Evolutionary conservation across 768 basidiomycete genomes (phyloP).

Genomic region (Phlegmacium glaucopus): DNA sequence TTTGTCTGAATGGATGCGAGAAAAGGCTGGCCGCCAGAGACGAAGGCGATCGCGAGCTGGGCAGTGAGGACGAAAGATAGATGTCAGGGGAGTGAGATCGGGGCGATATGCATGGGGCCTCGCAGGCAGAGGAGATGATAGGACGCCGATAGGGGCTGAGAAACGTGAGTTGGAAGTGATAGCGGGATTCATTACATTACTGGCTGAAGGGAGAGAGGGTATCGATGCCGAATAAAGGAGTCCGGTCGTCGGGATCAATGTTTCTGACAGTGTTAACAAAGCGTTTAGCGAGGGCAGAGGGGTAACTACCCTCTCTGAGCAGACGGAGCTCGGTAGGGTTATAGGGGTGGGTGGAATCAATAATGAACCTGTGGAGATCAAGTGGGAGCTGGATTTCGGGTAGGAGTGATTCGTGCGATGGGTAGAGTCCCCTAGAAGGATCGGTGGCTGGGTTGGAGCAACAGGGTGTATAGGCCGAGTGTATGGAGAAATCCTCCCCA

Average conservation of each 20-base stretch:
- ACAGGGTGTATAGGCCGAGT: slow-evolving; percentile 23
- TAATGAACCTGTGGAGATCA: slow-evolving; percentile 6
- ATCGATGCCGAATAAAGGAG: too few species aligned
- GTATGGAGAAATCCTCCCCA: not conserved
- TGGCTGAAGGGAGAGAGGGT: too few species aligned
- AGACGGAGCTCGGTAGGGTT: not conserved
- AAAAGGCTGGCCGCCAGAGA: not conserved
- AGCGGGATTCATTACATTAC: too few species aligned
- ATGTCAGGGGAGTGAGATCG: slow-evolving; percentile 11
- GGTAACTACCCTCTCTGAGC: not conserved
- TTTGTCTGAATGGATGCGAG: not conserved
- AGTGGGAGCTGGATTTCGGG: slow-evolving; percentile 18
- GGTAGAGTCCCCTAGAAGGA: slow-evolving; percentile 25
- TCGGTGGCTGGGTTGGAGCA: slow-evolving; percentile 23
- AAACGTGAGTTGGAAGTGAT: too few species aligned
- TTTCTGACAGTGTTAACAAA: not conserved
- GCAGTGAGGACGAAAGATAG: slow-evolving; percentile 20
- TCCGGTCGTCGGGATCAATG: too few species aligned
- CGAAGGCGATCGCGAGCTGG: slow-evolving; percentile 18
- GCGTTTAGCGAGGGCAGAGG: not conserved
- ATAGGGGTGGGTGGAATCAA: not conserved
- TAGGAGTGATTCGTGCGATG: slow-evolving; percentile 11
- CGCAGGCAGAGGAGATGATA: not conserved
- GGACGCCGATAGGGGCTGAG: not conserved
- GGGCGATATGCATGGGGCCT: not conserved